Conservation (phyloP, 73 alveolate genomes). For the Effrenium voratum region DNA sequence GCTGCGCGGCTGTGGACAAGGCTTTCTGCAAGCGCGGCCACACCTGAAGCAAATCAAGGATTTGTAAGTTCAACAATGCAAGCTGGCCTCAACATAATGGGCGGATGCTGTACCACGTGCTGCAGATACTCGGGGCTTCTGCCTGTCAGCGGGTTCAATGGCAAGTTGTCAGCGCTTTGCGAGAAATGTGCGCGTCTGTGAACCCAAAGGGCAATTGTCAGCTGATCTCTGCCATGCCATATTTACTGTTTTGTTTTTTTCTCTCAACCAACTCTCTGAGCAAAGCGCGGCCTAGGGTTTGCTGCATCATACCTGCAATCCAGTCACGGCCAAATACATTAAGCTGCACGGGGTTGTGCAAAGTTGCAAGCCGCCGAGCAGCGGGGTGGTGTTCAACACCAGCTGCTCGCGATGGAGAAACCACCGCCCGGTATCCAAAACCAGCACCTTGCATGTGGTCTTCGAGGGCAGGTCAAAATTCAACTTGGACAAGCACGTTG, state of each 20-base stretch:
- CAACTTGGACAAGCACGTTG: neutral
- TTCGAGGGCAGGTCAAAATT: neutral
- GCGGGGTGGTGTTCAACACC: neutral
- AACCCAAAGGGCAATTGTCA: too few species aligned
- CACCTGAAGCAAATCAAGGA: constrained; percentile 33
- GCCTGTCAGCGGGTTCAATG: too few species aligned
- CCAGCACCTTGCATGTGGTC: neutral
- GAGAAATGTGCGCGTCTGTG: too few species aligned
- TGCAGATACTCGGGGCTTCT: too few species aligned
- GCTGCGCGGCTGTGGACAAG: neutral
- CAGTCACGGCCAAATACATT: too few species aligned
- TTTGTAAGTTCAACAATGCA: neutral
- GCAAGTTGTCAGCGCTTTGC: too few species aligned
- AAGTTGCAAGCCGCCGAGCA: constrained; percentile 15
- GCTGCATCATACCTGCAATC: too few species aligned
- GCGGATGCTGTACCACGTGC: constrained; percentile 1
- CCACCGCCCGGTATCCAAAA: neutral
- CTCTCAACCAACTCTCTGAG: too few species aligned
- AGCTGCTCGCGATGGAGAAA: constrained; percentile 36
- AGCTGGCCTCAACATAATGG: constrained; percentile 23
- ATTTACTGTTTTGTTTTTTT: too few species aligned
- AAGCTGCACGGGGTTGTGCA: too few species aligned
- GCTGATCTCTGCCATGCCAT: too few species aligned
- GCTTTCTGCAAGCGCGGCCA: constrained; percentile 3
- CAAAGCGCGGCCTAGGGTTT: too few species aligned